Conservation (phyloP, 352 stramenopile species). For the Pythium aristosporum region DNA sequence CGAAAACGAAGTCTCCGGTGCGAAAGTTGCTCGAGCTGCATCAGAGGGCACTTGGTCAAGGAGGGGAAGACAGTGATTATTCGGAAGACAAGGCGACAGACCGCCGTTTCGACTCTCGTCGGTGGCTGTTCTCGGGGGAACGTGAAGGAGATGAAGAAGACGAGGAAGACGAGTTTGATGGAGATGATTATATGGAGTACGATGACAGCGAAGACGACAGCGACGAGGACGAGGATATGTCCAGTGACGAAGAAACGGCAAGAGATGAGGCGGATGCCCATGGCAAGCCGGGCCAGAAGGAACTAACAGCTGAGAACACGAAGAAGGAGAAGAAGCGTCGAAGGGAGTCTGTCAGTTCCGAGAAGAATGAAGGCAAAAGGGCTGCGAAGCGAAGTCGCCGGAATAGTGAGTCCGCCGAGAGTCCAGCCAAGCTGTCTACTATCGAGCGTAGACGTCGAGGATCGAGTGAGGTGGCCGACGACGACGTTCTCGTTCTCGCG, state of each 20-base stretch:
- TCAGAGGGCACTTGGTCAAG: conserved; percentile 27
- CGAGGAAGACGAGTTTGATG: conserved; percentile 51
- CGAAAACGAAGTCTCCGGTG: conserved; percentile 37
- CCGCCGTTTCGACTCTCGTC: background rate
- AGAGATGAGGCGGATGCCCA: background rate
- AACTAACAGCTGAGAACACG: background rate
- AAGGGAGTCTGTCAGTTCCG: conserved; percentile 35
- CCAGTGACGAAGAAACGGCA: conserved; percentile 18
- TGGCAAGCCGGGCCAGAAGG: background rate
- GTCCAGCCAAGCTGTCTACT: background rate
- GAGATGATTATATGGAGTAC: conserved; percentile 56
- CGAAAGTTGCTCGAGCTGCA: conserved; percentile 43
- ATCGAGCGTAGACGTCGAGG: background rate
- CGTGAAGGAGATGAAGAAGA: conserved; percentile 54
- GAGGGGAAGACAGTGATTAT: conserved; percentile 45
- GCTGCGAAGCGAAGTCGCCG: conserved; percentile 2
- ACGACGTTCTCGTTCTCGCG: conserved; percentile 3
- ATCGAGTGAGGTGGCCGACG: background rate
- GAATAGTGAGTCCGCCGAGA: background rate
- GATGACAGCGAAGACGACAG: conserved; percentile 44
- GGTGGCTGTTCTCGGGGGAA: conserved; percentile 27
- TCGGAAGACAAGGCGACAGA: conserved; percentile 38
- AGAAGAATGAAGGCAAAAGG: conserved; percentile 22
- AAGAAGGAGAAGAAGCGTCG: conserved; percentile 31
- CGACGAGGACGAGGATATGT: conserved; percentile 27